Base-by-base conservation (phyloP, 2,329 filamentous ascomycete genomes). In the Catunica adiposa region DNA sequence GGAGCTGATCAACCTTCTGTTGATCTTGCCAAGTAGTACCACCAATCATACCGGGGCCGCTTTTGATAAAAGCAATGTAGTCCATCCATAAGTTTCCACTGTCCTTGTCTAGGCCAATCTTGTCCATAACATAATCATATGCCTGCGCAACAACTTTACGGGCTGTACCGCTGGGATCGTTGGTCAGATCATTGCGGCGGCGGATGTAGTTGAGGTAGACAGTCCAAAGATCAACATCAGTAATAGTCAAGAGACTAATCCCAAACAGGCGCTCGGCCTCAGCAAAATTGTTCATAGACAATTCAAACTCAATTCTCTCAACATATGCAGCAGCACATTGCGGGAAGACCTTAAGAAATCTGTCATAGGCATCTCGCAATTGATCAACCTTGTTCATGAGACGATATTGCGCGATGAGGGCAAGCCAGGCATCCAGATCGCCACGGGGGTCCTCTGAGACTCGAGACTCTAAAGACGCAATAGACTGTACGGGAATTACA, bases 151-250 rank as follows among this genome's bases (percentile, higher is more conserved):
- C 83, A 6, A 84, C 85, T 61, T 80, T 78, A 59, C 92, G 85
- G 51, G 88, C 86, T 61, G 82, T 74, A 20, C 87, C 87, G 38
- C 78, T 79, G 1, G 83, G 73, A 65, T 97, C 92, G 63, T 84
- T 88, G 55, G 65, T 72, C 58, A 97, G 73, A 61, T 94, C 90
- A 67, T 96, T 92, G 61, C 87, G 80, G 51, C 92, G 84, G 54
- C 92, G 87, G 60, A 97, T 86, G 66, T 97, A 96, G 68, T 96
- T 89, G 59, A 98, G 80, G 66, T 98, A 98, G 31, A 89, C 79
- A 5, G 85, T 88, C 88, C 89, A 98, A 20, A 98, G 77, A 59
- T 85, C 79, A 40, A 97, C 84, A 65, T 90, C 86, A 9, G 86
- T 83, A 20, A 92, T 83, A 7, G 78, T 78, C 62, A 88, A 76